phyloP scores from a whole-genome alignment of 768 basidiomycete species.

The Lactarius deliciosus region DNA sequence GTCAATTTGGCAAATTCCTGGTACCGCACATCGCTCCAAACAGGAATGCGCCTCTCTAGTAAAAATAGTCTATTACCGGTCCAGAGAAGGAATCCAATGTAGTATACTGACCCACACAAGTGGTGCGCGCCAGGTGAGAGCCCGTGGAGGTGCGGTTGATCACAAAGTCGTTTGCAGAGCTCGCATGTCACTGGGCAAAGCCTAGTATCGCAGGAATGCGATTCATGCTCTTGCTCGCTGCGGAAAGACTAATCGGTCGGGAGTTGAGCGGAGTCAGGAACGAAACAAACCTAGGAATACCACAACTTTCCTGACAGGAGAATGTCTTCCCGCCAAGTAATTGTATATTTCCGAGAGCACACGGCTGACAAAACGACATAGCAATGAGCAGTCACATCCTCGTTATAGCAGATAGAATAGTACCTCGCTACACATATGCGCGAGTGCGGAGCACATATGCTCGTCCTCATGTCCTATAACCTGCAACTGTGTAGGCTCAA shows the following conservation, averaged over 20 bases:
- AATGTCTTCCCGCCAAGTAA: constrained; percentile 15
- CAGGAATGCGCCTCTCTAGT: constrained; percentile 54
- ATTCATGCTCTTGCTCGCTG: constrained; percentile 47
- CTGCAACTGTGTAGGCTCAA: constrained; percentile 35
- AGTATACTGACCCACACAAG: constrained; percentile 52
- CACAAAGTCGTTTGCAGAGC: constrained; percentile 55
- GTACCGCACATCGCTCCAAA: constrained; percentile 41
- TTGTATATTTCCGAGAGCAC: constrained; percentile 16
- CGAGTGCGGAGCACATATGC: constrained; percentile 53
- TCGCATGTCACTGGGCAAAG: constrained; percentile 56
- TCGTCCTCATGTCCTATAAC: constrained; percentile 49
- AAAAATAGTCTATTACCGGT: background rate
- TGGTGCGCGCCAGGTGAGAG: constrained; percentile 43
- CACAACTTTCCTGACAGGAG: constrained; percentile 23
- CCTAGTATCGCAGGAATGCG: constrained; percentile 51
- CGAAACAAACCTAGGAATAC: constrained; percentile 13
- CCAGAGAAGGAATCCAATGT: background rate
- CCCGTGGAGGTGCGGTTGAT: constrained; percentile 51
- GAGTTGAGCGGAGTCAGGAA: background rate
- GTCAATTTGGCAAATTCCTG: constrained; percentile 59
- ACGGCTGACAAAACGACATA: constrained; percentile 16
- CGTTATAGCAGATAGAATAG: background rate
- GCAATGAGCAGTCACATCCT: background rate
- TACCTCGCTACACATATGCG: constrained; percentile 59
- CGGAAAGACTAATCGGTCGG: background rate